Conservation (phyloP, 805 yeast genomes). For the Ogataea neopini region DNA sequence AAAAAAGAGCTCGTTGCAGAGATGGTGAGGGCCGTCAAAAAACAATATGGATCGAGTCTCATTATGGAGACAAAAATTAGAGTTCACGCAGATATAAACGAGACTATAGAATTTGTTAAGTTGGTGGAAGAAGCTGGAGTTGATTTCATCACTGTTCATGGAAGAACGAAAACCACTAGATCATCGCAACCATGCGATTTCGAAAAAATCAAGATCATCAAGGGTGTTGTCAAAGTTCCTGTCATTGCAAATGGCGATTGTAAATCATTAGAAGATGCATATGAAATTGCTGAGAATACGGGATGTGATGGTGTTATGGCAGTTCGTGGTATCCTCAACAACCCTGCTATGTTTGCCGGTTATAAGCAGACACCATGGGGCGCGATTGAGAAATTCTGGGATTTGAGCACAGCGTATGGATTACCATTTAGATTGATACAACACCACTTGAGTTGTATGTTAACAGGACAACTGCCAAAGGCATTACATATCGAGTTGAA, state of each 20-base stretch:
- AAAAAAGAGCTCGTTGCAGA: constrained; percentile 76
- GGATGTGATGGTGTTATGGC: constrained; percentile 95
- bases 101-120: constrained; percentile 72
- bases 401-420: constrained; percentile 75
- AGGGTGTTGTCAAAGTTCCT: constrained; percentile 62
- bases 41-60: constrained; percentile 66
- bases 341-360: constrained; percentile 89
- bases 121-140: constrained; percentile 84
- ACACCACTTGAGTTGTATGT: constrained; percentile 89
- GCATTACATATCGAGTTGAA: constrained; percentile 62
- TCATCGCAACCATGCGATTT: constrained; percentile 81
- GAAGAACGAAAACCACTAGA: constrained; percentile 82
- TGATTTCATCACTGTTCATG: constrained; percentile 93
- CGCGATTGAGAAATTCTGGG: constrained; percentile 82
- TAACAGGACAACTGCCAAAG: constrained; percentile 54
- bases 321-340: constrained; percentile 80
- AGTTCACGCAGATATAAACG: constrained; percentile 72
- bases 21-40: constrained; percentile 84
- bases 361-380: constrained; percentile 81
- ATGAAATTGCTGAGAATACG: constrained; percentile 59
- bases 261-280: constrained; percentile 64
- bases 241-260: constrained; percentile 99
- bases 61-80: constrained; percentile 90
- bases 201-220: constrained; percentile 73
- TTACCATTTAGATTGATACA: constrained; percentile 81